Evolutionary conservation across 345 rosid genomes (phyloP).

Genomic region (Acer campestre): DNA sequence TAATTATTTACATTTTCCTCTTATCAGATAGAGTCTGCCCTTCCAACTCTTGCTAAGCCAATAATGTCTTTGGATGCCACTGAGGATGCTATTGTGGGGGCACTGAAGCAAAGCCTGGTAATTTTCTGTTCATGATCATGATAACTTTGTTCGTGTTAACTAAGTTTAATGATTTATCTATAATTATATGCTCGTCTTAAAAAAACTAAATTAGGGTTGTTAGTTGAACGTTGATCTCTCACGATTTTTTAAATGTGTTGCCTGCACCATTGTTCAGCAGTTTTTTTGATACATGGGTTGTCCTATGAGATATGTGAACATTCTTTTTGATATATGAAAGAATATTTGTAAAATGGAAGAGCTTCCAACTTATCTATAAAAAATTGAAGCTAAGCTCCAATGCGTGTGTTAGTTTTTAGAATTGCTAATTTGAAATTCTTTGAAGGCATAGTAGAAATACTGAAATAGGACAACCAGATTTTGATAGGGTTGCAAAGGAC

Average conservation of each 20-base stretch:
- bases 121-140: constrained; percentile 13
- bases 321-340: background rate
- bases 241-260: background rate
- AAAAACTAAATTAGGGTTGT: background rate
- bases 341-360: background rate
- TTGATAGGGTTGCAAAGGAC: background rate
- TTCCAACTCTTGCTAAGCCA: constrained; percentile 89
- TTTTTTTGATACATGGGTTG: background rate
- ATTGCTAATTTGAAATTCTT: background rate
- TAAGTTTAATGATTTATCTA: background rate
- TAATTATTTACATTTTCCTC: constrained; percentile 21
- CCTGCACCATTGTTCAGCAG: background rate
- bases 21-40: constrained; percentile 86
- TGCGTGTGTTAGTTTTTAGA: background rate
- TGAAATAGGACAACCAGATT: background rate
- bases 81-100: constrained; percentile 94
- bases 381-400: background rate
- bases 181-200: background rate
- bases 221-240: background rate
- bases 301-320: background rate
- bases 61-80: constrained; percentile 96
- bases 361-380: background rate
- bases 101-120: constrained; percentile 95
- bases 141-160: background rate
- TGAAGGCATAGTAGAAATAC: background rate